A percentile compares a stretch with the other conserved stretches of the same genome.
Evolutionary conservation across 345 rosid genomes (phyloP).

Genomic region (Abelmoschus esculentus): DNA sequence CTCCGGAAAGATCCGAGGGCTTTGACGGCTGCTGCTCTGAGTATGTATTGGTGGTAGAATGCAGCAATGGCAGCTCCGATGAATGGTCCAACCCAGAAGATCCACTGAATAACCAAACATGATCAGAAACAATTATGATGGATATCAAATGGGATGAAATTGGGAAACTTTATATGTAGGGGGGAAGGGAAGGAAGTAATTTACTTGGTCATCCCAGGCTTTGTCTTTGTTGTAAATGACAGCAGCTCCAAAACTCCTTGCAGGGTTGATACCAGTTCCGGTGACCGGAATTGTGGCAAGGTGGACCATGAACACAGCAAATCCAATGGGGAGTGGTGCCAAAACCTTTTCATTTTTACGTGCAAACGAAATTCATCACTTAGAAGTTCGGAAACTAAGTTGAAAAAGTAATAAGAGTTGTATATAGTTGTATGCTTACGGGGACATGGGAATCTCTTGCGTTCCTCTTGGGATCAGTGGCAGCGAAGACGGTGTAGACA

Average conservation of each 20-base stretch:
- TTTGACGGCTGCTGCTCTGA: conserved; percentile 71
- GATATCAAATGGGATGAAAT: too few relatives aligned
- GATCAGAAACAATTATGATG: not conserved
- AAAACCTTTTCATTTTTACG: conserved; percentile 40
- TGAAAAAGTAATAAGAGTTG: not conserved
- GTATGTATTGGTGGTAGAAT: conserved; percentile 62
- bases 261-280: conserved; percentile 97
- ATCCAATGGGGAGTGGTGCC: conserved; percentile 95
- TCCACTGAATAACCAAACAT: conserved; percentile 49
- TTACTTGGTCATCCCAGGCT: conserved; percentile 94
- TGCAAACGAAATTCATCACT: not conserved
- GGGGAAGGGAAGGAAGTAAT: not conserved
- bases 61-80: conserved; percentile 81
- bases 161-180: not conserved
- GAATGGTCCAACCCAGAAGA: conserved; percentile 96
- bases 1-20: conserved; percentile 84
- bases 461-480: conserved; percentile 70
- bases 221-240: conserved; percentile 66
- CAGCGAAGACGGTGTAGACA: conserved; percentile 73
- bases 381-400: too few relatives aligned
- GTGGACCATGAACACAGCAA: conserved; percentile 95
- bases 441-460: conserved; percentile 78
- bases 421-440: conserved; percentile 25
- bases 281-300: conserved; percentile 85
- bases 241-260: conserved; percentile 94